Evolutionary conservation across 2,329 filamentous ascomycete genomes (phyloP).

Genomic region (Calonectria multiphialidica): DNA sequence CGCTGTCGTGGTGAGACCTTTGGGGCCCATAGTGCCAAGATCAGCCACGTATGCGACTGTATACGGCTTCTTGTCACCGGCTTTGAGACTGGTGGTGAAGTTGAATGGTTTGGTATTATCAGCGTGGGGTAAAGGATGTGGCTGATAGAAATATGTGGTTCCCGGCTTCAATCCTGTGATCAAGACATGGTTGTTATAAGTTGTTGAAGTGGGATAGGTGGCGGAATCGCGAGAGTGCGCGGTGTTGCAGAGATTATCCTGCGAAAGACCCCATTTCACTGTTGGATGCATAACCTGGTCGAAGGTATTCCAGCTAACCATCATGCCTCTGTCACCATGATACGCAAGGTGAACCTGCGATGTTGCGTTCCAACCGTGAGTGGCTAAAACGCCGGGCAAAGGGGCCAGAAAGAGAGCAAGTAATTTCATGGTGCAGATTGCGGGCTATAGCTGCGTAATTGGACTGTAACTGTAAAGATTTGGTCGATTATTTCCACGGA

Average conservation of each 20-base stretch:
- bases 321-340: conserved; percentile 30
- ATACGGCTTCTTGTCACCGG: neutral
- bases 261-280: conserved; percentile 45
- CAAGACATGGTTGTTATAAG: conserved; percentile 44
- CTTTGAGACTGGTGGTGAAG: neutral
- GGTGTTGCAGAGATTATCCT: conserved; percentile 33
- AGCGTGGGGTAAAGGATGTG: neutral
- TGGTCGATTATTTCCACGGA: too few species aligned
- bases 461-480: neutral
- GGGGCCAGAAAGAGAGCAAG: neutral
- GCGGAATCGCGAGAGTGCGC: conserved; percentile 43
- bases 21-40: conserved; percentile 27
- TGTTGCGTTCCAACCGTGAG: neutral
- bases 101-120: neutral
- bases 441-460: neutral
- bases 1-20: conserved; percentile 21
- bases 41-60: neutral
- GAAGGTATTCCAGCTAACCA: conserved; percentile 50
- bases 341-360: neutral
- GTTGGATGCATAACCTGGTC: conserved; percentile 40
- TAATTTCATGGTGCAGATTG: neutral
- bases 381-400: neutral
- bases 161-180: conserved; percentile 1
- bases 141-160: conserved; percentile 1
- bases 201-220: conserved; percentile 48